Evolutionary conservation across 208 protist genomes (phyloP).

Genomic region (Balamuthia mandrillaris): DNA sequence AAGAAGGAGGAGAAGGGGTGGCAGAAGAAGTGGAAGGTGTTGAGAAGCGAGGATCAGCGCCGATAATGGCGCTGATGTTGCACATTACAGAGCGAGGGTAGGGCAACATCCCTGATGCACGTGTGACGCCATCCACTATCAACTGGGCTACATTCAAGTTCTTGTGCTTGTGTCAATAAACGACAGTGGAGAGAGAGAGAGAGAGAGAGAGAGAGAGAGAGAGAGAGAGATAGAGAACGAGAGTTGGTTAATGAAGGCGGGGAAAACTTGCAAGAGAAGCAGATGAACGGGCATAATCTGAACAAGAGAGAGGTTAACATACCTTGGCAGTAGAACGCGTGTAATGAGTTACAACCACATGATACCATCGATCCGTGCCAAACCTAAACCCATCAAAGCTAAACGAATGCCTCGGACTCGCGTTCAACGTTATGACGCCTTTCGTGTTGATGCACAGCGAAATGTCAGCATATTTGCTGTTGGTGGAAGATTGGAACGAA

Average conservation of each 20-base stretch:
- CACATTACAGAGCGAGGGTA: background rate
- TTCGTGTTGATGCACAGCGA: background rate
- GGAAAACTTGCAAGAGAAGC: too few relatives aligned
- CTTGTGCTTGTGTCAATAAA: background rate
- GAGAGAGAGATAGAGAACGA: too few relatives aligned
- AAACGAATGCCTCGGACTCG: background rate
- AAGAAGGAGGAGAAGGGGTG: too few relatives aligned
- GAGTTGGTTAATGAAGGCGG: too few relatives aligned
- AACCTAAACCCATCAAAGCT: constrained; percentile 35
- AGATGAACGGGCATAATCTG: too few relatives aligned
- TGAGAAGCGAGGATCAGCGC: background rate
- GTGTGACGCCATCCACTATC: constrained; percentile 6
- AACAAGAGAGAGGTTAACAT: background rate
- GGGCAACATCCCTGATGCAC: background rate
- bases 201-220: too few relatives aligned
- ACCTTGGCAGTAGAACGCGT: background rate
- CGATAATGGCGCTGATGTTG: background rate
- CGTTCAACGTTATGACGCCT: background rate
- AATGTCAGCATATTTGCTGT: background rate
- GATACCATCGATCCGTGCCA: constrained; percentile 20
- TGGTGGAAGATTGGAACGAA: background rate
- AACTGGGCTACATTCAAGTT: background rate
- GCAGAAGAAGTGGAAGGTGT: too few relatives aligned
- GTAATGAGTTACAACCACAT: background rate
- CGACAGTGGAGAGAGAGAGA: background rate